Conservation (phyloP, 768 basidiomycete species). For the Boletus edulis region DNA sequence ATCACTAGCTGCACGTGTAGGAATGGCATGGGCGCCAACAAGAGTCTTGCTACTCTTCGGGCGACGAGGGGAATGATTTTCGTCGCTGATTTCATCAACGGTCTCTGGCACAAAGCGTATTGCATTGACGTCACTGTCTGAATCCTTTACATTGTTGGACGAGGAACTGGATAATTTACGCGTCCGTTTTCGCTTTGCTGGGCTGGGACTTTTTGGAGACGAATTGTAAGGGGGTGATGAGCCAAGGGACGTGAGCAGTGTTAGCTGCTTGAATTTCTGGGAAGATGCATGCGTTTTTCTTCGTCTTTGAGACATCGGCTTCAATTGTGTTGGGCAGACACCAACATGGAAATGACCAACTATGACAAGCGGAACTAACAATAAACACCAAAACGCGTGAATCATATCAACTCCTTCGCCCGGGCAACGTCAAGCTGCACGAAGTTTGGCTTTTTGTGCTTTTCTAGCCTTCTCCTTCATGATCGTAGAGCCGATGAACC, state of each 20-base stretch:
- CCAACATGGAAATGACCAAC: too few relatives aligned
- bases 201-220: conserved; percentile 1
- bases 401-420: too few relatives aligned
- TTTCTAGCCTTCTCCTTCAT: conserved; percentile 71
- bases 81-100: conserved; percentile 18
- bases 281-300: conserved; percentile 9
- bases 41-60: conserved; percentile 20
- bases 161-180: conserved; percentile 11
- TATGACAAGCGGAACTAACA: too few relatives aligned
- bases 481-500: conserved; percentile 76
- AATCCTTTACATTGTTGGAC: conserved; percentile 17
- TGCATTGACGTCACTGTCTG: conserved; percentile 46
- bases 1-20: conserved; percentile 17
- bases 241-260: conserved; percentile 36
- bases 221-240: conserved; percentile 26
- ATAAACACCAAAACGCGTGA: too few relatives aligned
- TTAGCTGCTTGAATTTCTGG: conserved; percentile 41
- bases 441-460: conserved; percentile 57
- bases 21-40: conserved; percentile 13
- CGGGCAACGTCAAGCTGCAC: conserved; percentile 48
- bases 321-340: not conserved
- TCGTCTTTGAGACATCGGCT: conserved; percentile 6
- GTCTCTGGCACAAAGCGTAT: conserved; percentile 48
- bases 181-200: conserved; percentile 17
- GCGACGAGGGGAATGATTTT: conserved; percentile 25